Conservation (phyloP, 2,329 filamentous ascomycete genomes). For the Didymella segeticola region DNA sequence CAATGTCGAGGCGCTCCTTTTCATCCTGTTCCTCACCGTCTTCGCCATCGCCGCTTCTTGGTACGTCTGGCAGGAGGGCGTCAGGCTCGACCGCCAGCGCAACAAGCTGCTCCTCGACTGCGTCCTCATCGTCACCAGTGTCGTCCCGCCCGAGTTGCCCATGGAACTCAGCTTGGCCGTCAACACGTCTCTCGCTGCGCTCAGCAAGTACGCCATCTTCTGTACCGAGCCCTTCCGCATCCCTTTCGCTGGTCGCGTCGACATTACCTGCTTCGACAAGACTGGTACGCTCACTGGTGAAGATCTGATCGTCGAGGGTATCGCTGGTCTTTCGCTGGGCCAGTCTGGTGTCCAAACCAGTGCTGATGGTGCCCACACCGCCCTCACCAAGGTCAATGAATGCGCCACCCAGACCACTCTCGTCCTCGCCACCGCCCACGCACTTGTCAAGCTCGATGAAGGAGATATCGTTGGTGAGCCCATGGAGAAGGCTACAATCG, state of each 20-base stretch:
- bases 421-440: conserved; percentile 93
- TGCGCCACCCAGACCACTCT: conserved; percentile 84
- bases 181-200: conserved; percentile 92
- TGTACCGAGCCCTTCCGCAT: conserved; percentile 99
- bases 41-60: conserved; percentile 97
- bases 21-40: conserved; percentile 94
- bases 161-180: conserved; percentile 98
- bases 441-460: conserved; percentile 93
- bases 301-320: conserved; percentile 94
- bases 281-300: conserved; percentile 96
- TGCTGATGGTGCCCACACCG: conserved; percentile 81
- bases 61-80: conserved; percentile 99
- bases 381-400: conserved; percentile 73
- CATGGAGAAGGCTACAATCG: conserved; percentile 96
- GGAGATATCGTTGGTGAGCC: conserved; percentile 97
- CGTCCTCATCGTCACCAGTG: conserved; percentile 95
- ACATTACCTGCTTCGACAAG: conserved; percentile 98
- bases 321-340: conserved; percentile 84
- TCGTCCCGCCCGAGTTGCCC: conserved; percentile 96
- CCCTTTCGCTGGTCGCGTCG: conserved; percentile 91
- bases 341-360: conserved; percentile 71
- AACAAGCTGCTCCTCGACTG: conserved; percentile 98
- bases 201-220: conserved; percentile 96
- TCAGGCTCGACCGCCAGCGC: conserved; percentile 90
- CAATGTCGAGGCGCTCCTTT: conserved; percentile 93